Base-by-base conservation (phyloP, 441 rosid genomes). In the Gossypium schwendimanii region DNA sequence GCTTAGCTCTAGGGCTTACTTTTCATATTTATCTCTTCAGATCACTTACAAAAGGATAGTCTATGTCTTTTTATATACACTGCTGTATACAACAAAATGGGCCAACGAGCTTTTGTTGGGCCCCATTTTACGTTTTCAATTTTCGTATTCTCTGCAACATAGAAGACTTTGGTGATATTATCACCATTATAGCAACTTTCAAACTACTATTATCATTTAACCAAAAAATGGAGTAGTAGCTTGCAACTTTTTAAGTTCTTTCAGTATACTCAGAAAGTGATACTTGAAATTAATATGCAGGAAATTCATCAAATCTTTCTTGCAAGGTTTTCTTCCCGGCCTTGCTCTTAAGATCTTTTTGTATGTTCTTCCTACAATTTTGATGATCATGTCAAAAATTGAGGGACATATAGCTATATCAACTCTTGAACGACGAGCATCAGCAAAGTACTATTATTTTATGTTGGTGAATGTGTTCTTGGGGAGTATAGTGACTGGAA, bases 391-490 rank as follows among this genome's bases (percentile, higher is more conserved):
- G 98, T 94, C 98, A 0, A 92, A 92, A 85, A 87, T 94, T 59
- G 97, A 94, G 80, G 98, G 97, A 58, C 90, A 87, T 77, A 91
- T 91, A 52, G 87, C 97, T 5, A 60, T 80, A 69, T 94, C 98
- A 31, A 82, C 81, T 47, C 86, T 94, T 55, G 98, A 94, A 72
- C 83, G 97, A 63, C 87, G 86, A 78, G 82, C 98, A 69, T 86
- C 97, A 8, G 94, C 97, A 7, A 94, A 91, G 80, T 92, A 92
- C 79, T 92, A 94, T 77, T 91, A 88, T 77, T 94, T 94, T 75
- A 94, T 94, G 96, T 79, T 94, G 83, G 98, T 94, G 62, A 92
- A 94, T 28, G 98, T 94, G n/a, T 94, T 94, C 83, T 80, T 94
- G 82, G 98, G 98, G 74, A 94, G 98, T 73, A 94, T 94, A 62